Conservation (phyloP, 2,329 filamentous ascomycete genomes). For the Trichoderma semiorbis region DNA sequence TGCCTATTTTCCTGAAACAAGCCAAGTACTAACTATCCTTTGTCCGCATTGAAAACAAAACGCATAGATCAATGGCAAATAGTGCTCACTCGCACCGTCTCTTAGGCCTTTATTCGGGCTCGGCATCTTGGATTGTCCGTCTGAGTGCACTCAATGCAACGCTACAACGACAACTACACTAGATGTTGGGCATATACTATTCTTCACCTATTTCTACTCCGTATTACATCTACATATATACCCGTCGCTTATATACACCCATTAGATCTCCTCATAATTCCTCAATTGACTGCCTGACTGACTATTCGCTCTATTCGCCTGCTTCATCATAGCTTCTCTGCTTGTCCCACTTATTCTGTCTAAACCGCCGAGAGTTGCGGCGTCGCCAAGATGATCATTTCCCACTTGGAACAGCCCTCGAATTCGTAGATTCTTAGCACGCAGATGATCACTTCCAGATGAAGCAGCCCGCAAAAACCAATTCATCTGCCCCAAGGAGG, state of each 20-base stretch:
- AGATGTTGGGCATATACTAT: no score
- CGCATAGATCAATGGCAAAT: neutral
- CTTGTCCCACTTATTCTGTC: neutral
- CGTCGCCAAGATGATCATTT: neutral
- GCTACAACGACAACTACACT: neutral
- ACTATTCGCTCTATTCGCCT: neutral
- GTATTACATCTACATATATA: neutral
- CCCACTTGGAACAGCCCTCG: neutral
- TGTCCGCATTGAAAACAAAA: neutral
- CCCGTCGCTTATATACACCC: neutral
- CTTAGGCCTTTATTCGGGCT: neutral
- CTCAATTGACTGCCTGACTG: neutral
- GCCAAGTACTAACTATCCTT: neutral
- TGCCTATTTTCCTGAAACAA: neutral
- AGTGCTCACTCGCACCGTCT: neutral
- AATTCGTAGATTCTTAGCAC: neutral
- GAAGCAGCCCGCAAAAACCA: neutral
- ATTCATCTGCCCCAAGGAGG: neutral
- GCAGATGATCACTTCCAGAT: neutral
- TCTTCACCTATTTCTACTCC: no score
- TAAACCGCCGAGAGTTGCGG: conserved; percentile 21
- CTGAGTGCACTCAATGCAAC: neutral
- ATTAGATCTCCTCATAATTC: neutral
- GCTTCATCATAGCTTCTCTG: neutral
- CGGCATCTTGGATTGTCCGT: neutral